Evolutionary conservation across 257 asterid species (phyloP).

Genomic region (Datura wrightii): DNA sequence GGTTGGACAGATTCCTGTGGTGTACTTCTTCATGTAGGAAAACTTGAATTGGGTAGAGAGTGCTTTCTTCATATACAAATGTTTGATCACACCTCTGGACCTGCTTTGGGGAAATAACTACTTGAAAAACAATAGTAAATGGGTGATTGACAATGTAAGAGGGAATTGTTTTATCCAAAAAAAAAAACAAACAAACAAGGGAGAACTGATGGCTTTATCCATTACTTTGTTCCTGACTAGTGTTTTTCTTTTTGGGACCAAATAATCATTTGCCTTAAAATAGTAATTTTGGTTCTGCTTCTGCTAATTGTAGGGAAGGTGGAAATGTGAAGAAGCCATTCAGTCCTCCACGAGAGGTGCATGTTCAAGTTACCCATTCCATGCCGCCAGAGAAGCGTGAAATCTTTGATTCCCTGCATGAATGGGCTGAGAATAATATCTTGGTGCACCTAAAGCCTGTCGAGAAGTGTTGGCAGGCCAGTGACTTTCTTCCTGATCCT

Average conservation of each 20-base stretch:
- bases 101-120: conserved; percentile 13
- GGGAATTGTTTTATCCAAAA: not conserved
- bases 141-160: not conserved
- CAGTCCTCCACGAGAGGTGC: conserved; percentile 67
- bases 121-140: not conserved
- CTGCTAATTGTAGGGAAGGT: conserved; percentile 46
- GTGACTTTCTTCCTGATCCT: conserved; percentile 72
- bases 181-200: not conserved
- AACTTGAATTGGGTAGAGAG: not conserved
- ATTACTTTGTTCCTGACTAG: conserved; percentile 1
- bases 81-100: not conserved
- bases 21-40: not conserved
- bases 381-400: conserved; percentile 72
- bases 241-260: not conserved
- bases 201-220: not conserved
- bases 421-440: conserved; percentile 65
- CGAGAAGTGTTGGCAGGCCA: conserved; percentile 77
- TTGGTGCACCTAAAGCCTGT: conserved; percentile 70
- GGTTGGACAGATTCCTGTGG: not conserved
- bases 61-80: not conserved
- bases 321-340: conserved; percentile 55
- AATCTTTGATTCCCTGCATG: conserved; percentile 61
- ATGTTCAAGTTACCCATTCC: conserved; percentile 69
- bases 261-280: not conserved
- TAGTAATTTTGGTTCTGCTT: not conserved